Base-by-base conservation (phyloP, 805 yeast species). In the Phaffomyces opuntiae region DNA sequence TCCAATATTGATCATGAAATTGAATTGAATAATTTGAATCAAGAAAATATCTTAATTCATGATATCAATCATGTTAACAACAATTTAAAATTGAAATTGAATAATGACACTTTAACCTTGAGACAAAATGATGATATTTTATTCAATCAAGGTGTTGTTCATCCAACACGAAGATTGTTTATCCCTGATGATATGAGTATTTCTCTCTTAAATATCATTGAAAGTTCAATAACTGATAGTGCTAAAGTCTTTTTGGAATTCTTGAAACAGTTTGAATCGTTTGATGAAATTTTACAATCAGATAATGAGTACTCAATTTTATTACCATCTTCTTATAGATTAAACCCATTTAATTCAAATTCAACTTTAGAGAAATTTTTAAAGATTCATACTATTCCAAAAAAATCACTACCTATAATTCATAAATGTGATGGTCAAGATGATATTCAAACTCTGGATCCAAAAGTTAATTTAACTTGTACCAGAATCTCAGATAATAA, bases 81-180 rank as follows among this genome's bases (percentile, higher is more conserved):
- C 2, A 60, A 57, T 1, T 19, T 58, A 7, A 52, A 52, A 29
- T 47, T 63, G 17, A 50, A 60, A 8, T 50, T 54, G 14, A 36
- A 50, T 33, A 53, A 58, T 12, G 53, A 51, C 9, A 37, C 63
- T 8, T 39, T 67, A 2, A 8, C 37, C 33, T 24, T 63, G 36
- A 52, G 35, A 49, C 52, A 71, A 43, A 72, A 76, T 48, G 64
- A 77, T 1, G 96, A 90, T 59, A 74, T 87, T 7, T 58, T 90
- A 13, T 90, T 86, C 60, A 80, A 77, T 51, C 83, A 85, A 60
- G 98, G 98, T 1, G 96, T 90, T 0, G 77, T 85, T 1, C 96
- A 87, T 59, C 80, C 90, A 1, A 67, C 85, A 12, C 66, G 73
- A 34, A 62, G 72, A 6, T 68, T 86, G 1, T 51, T 77, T 4